Evolutionary conservation across 1,284 basidiomycete species (phyloP).

Genomic region (Boletus semigastroideus): DNA sequence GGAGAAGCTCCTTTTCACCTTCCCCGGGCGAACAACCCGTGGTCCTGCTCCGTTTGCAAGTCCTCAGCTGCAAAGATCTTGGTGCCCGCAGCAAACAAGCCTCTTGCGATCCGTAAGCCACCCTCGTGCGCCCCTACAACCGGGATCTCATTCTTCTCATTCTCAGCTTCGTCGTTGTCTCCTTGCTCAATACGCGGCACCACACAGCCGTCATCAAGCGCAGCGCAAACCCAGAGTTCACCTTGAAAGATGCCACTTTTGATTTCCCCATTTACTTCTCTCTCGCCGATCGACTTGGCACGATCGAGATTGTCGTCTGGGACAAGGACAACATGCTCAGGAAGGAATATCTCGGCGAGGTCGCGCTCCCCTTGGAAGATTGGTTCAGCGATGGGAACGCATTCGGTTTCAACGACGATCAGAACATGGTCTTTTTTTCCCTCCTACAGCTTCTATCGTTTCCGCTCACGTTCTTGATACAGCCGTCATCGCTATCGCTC

Average conservation of each 20-base stretch:
- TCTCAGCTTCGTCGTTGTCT: constrained; percentile 69
- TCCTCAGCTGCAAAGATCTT: constrained; percentile 62
- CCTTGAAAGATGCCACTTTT: constrained; percentile 76
- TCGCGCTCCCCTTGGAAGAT: constrained; percentile 70
- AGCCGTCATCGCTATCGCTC: constrained; percentile 57
- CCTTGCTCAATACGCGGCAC: constrained; percentile 62
- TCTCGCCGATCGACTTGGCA: constrained; percentile 70
- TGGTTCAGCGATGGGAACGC: constrained; percentile 69
- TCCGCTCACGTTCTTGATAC: constrained; percentile 1
- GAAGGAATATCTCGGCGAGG: constrained; percentile 95
- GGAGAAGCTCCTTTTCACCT: constrained; percentile 47
- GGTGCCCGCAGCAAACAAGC: constrained; percentile 63
- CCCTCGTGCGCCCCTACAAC: neutral
- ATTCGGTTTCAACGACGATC: constrained; percentile 55
- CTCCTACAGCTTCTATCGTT: constrained; percentile 11
- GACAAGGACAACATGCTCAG: constrained; percentile 80
- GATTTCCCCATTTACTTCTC: constrained; percentile 82
- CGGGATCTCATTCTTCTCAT: constrained; percentile 1
- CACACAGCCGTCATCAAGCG: constrained; percentile 82
- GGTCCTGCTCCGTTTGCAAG: constrained; percentile 64
- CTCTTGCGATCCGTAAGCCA: constrained; percentile 71
- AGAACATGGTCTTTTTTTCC: constrained; percentile 50
- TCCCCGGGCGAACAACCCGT: constrained; percentile 62
- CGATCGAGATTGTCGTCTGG: constrained; percentile 88
- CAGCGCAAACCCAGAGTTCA: constrained; percentile 75